Conservation (phyloP, 805 yeast genomes). For the Babjeviella inositovora region DNA sequence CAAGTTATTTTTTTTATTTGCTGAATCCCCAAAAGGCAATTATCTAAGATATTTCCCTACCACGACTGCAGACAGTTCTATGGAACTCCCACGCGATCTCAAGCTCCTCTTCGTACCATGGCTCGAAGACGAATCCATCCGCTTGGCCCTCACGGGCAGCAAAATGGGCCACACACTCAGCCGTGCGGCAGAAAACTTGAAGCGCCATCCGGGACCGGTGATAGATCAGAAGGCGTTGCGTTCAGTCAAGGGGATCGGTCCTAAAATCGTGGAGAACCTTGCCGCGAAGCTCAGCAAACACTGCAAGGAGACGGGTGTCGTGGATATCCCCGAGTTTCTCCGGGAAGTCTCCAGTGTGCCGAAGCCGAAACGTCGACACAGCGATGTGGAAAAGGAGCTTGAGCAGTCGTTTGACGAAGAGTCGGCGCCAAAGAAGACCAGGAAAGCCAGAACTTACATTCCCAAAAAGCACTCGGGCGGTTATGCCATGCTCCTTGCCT, state of each 20-base stretch:
- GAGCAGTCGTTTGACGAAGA: constrained; percentile 1
- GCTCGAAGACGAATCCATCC: constrained; percentile 36
- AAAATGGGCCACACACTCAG: constrained; percentile 35
- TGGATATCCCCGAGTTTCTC: constrained; percentile 19
- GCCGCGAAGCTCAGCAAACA: constrained; percentile 26
- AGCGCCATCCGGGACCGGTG: constrained; percentile 24
- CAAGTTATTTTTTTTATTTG: constrained; percentile 1
- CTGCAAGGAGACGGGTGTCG: constrained; percentile 42
- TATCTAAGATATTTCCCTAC: neutral
- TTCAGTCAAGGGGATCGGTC: constrained; percentile 57
- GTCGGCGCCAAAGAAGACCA: constrained; percentile 6
- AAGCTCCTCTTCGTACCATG: constrained; percentile 37
- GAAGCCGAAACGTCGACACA: constrained; percentile 6
- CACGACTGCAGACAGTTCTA: constrained; percentile 3
- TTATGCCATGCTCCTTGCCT: constrained; percentile 59
- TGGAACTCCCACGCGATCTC: constrained; percentile 28
- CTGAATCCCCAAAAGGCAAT: neutral
- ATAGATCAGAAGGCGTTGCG: constrained; percentile 39
- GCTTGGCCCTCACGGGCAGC: constrained; percentile 28
- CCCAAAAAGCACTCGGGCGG: constrained; percentile 74
- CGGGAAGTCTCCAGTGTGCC: constrained; percentile 2
- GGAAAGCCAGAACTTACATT: constrained; percentile 25
- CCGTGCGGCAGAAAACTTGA: constrained; percentile 38
- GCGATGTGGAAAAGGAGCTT: constrained; percentile 2
- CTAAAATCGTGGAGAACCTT: constrained; percentile 39